A percentile compares a stretch with the other conserved stretches of the same genome.
These are phyloP conservation scores for Dactylellina parvicollis DNA, from an alignment of 2,329 filamentous ascomycete species.

Conservation along the genomic window DNA sequence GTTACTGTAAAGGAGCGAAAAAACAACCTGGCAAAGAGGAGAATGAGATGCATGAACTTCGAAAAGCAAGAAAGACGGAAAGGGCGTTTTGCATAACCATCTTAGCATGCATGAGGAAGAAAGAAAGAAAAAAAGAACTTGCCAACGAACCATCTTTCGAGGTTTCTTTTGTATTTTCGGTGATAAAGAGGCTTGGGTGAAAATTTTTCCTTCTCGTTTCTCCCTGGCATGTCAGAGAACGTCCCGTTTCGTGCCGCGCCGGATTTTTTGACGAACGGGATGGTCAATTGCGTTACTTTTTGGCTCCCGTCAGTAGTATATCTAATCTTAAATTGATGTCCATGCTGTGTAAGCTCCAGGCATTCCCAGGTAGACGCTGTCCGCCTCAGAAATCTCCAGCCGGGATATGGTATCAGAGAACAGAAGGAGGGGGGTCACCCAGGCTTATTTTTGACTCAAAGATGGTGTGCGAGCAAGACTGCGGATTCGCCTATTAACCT, in stretches of 20 bases:
- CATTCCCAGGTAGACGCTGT: conserved; percentile 40
- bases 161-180: conserved; percentile 2
- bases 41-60: conserved; percentile 37
- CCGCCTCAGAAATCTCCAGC: conserved; percentile 14
- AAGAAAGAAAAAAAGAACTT: conserved; percentile 11
- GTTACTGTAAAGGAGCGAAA: not conserved
- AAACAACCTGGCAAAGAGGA: conserved; percentile 26
- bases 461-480: conserved; percentile 46
- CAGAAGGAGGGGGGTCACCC: conserved; percentile 15
- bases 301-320: conserved; percentile 35
- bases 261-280: conserved; percentile 44
- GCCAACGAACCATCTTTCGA: conserved; percentile 35
- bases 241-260: conserved; percentile 54
- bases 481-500: conserved; percentile 48
- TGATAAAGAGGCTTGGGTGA: conserved; percentile 24
- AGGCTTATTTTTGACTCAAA: conserved; percentile 25
- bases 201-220: conserved; percentile 14
- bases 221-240: conserved; percentile 33
- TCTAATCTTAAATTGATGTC: conserved; percentile 50
- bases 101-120: conserved; percentile 39
- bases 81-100: conserved; percentile 50
- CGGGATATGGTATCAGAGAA: conserved; percentile 25
- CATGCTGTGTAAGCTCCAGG: conserved; percentile 33
- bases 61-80: conserved; percentile 51
- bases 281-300: conserved; percentile 54